These are phyloP conservation scores for Dryadomyces quercus-mongolicae DNA, from an alignment of 2,329 filamentous ascomycete genomes.

Conservation along the genomic window DNA sequence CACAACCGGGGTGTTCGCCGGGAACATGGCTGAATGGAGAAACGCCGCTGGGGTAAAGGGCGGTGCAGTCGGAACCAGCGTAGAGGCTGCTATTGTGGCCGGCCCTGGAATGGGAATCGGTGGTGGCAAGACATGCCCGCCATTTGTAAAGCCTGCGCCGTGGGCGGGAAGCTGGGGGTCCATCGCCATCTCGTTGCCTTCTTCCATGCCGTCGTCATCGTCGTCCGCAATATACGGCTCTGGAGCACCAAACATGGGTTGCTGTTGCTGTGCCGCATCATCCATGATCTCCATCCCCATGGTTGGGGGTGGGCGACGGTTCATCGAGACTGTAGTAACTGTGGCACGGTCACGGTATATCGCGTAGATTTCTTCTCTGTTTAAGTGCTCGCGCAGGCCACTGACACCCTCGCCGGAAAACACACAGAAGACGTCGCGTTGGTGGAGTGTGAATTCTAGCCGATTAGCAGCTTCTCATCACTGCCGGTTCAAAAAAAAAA, in stretches of 20 bases:
- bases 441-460: conserved; percentile 84
- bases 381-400: conserved; percentile 67
- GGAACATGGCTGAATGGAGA: background rate
- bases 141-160: background rate
- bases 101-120: conserved; percentile 2
- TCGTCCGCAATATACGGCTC: conserved; percentile 25
- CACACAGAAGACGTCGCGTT: conserved; percentile 92
- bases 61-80: conserved; percentile 1
- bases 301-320: conserved; percentile 10
- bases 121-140: background rate
- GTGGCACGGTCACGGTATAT: conserved; percentile 24
- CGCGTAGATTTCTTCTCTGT: conserved; percentile 37
- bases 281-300: conserved; percentile 10
- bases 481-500: background rate
- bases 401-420: conserved; percentile 82
- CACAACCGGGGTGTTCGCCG: background rate
- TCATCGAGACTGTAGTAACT: conserved; percentile 3
- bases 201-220: conserved; percentile 32
- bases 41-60: conserved; percentile 2
- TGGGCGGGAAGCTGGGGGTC: conserved; percentile 14
- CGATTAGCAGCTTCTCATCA: background rate
- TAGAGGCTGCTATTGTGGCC: background rate
- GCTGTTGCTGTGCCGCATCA: conserved; percentile 11
- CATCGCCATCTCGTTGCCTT: conserved; percentile 25
- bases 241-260: conserved; percentile 21